A percentile compares a stretch with the other conserved stretches of the same genome.
These are phyloP conservation scores for Chaetoceros muelleri DNA, from an alignment of 108 stramenopile genomes.

Conservation along the genomic window DNA sequence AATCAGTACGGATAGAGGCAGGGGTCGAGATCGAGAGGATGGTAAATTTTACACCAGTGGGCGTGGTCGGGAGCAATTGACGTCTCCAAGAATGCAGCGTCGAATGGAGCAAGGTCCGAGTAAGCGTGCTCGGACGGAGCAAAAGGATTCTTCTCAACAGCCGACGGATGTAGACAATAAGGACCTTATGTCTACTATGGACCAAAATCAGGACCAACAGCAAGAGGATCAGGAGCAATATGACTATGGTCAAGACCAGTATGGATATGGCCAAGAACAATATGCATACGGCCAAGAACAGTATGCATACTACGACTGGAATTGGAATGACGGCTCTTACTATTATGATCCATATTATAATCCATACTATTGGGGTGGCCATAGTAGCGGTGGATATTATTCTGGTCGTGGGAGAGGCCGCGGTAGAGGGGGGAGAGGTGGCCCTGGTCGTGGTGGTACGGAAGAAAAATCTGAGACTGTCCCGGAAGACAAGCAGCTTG, in stretches of 20 bases:
- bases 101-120: constrained; percentile 1
- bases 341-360: neutral
- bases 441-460: neutral
- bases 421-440: neutral
- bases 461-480: neutral
- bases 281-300: constrained; percentile 4
- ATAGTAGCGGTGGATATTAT: constrained; percentile 7
- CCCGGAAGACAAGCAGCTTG: neutral
- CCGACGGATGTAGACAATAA: constrained; percentile 3
- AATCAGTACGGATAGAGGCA: neutral
- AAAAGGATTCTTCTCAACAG: neutral
- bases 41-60: neutral
- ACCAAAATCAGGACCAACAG: constrained; percentile 6
- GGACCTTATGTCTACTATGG: constrained; percentile 11
- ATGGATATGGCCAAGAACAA: constrained; percentile 6
- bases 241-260: constrained; percentile 13
- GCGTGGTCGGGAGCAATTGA: constrained; percentile 15
- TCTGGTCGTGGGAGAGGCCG: constrained; percentile 1
- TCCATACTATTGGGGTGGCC: constrained; percentile 8
- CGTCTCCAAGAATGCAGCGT: constrained; percentile 8
- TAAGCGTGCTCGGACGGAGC: neutral
- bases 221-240: constrained; percentile 4
- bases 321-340: constrained; percentile 11
- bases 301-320: neutral
- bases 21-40: neutral